Evolutionary conservation across 148 eudicot genomes (phyloP).

Genomic region (Amaranthus cruentus): DNA sequence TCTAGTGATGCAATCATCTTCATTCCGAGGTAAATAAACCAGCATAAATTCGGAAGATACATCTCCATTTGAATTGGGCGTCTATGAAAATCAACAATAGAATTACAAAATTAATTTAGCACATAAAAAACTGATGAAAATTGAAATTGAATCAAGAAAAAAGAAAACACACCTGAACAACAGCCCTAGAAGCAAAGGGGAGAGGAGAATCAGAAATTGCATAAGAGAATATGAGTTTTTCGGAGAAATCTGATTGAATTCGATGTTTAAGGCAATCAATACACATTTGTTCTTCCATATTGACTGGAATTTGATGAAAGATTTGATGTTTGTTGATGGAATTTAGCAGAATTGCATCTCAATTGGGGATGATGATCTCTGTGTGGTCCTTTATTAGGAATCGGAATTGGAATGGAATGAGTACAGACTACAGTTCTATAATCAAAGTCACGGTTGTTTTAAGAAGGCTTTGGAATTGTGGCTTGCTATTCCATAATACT

Average conservation of each 20-base stretch:
- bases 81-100: conserved; percentile 23
- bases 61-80: conserved; percentile 33
- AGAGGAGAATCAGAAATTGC: conserved; percentile 51
- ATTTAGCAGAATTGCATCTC: no score
- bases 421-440: no score
- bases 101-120: background rate
- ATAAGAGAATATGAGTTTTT: conserved; percentile 44
- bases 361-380: no score
- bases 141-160: background rate
- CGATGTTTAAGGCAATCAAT: conserved; percentile 50
- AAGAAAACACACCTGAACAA: conserved; percentile 47
- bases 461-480: no score
- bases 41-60: conserved; percentile 41
- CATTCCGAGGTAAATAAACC: conserved; percentile 40
- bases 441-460: no score
- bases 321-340: background rate
- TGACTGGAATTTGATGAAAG: background rate
- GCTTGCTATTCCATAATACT: no score
- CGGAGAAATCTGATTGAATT: conserved; percentile 60
- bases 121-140: background rate
- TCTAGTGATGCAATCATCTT: conserved; percentile 42
- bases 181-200: conserved; percentile 52
- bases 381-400: no score
- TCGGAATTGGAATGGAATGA: no score
- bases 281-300: conserved; percentile 43